phyloP scores from a whole-genome alignment of 2,329 filamentous ascomycete genomes.

The Macrophomina tecta region DNA sequence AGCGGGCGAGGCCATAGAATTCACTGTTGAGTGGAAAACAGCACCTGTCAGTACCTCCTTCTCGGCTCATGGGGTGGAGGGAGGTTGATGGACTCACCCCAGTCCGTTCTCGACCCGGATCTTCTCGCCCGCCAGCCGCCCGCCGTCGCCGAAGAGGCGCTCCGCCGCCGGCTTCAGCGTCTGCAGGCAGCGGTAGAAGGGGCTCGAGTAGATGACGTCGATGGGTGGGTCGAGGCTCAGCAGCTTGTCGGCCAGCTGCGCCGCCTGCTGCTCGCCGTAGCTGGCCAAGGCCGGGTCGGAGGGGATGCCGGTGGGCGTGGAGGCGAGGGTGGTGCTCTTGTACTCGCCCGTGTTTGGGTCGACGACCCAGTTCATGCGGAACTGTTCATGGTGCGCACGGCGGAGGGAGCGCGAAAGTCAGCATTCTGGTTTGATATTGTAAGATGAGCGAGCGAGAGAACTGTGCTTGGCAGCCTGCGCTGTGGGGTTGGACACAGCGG shows the following conservation, averaged over 20 bases:
- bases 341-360: constrained; percentile 82
- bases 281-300: constrained; percentile 87
- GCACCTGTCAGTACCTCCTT: too few relatives aligned
- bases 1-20: constrained; percentile 88
- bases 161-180: constrained; percentile 46
- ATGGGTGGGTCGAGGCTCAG: constrained; percentile 68
- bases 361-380: constrained; percentile 88
- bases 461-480: neutral
- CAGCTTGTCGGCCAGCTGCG: constrained; percentile 74
- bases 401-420: constrained; percentile 27
- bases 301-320: constrained; percentile 84
- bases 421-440: constrained; percentile 28
- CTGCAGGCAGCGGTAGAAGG: constrained; percentile 50
- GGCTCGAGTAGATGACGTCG: constrained; percentile 72
- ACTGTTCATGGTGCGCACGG: constrained; percentile 58
- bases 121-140: constrained; percentile 41
- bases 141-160: constrained; percentile 38
- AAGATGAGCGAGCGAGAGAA: neutral
- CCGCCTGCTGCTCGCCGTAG: constrained; percentile 83
- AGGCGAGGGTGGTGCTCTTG: constrained; percentile 61
- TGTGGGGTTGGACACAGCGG: neutral
- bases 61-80: too few relatives aligned
- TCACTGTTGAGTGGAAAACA: constrained; percentile 60
- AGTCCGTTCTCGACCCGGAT: constrained; percentile 60
- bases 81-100: constrained; percentile 47